Evolutionary conservation across 768 basidiomycete species (phyloP), one percentile per base, ranked within the genome.

Genomic region (Vishniacozyma victoriae): DNA sequence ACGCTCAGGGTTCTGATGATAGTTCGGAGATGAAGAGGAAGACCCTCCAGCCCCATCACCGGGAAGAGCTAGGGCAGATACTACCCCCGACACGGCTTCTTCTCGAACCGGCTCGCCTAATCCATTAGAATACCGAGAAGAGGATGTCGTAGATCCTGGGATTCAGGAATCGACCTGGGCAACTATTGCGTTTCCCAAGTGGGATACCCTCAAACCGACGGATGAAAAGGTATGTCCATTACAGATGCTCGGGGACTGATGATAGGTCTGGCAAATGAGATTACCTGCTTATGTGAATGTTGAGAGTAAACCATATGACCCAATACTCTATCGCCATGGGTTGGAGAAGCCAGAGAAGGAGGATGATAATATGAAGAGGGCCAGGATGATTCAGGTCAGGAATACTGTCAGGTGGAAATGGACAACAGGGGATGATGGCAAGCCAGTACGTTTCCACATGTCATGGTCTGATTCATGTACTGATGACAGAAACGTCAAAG

Each of bases 391-490:
- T 48, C 84, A 86, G 58, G 87, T 95, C 6, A 87, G 90, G 75
- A 95, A 95, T 70, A 92, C 91, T 4, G 78, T 97, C 16, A 80
- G 95, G 31, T 99, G 95, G 95, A 82, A 84, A 60, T 99, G 95
- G 95, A 77, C 78, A 1, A 86, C 85, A 67, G 85, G 86, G 55
- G 78, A 78, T 48, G 74, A 77, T 33, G 87, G 84, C 5, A 75
- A 81, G 62, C 84, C 87, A 62, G 92, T 92, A 62, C 75, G 87
- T 78, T 9, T n/a, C 7, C 19, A 9, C 18, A 18, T 9, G 37
- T 38, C 18, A 9, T 42, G 23, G 5, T 25, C 15, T 20, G 11
- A 39, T n/a, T 9, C 35, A 18, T 45, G 46, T 38, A 9, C 16
- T 18, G 29, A 33, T n/a, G 3, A 15, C 69, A 95, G 91, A 76